Conservation (phyloP, 441 rosid genomes). For the Isatis lusitanica region DNA sequence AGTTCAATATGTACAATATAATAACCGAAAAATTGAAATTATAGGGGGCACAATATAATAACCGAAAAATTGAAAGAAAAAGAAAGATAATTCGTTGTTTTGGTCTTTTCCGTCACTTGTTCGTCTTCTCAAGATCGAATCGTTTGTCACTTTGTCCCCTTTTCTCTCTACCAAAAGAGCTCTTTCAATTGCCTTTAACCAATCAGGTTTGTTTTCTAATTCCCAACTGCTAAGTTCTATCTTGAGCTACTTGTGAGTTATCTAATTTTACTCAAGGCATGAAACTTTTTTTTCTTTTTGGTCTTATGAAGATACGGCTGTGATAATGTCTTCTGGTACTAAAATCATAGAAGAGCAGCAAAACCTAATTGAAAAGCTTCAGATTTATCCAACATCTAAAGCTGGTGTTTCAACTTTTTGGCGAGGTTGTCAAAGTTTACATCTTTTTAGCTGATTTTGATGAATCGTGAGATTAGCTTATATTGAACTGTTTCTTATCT, state of each 20-base stretch:
- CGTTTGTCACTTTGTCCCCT: background rate
- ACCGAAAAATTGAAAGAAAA: background rate
- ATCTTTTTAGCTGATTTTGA: background rate
- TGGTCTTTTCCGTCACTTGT: background rate
- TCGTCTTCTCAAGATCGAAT: background rate
- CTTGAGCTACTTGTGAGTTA: background rate
- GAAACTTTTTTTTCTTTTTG: background rate
- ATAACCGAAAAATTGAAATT: no score
- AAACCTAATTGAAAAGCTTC: slow-evolving; percentile 47
- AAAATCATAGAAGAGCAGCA: slow-evolving; percentile 35
- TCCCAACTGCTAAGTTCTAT: background rate
- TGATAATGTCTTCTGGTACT: slow-evolving; percentile 46
- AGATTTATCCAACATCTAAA: slow-evolving; percentile 61
- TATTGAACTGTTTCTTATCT: slow-evolving; percentile 6
- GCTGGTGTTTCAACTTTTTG: slow-evolving; percentile 70
- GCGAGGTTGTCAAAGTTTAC: slow-evolving; percentile 56
- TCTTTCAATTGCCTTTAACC: background rate
- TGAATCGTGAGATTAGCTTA: background rate
- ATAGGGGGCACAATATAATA: background rate
- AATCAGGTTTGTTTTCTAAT: background rate
- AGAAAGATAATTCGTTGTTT: background rate
- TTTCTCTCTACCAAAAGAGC: background rate
- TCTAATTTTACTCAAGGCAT: slow-evolving; percentile 1
- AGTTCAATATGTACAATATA: no score
- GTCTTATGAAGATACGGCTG: background rate